Evolutionary conservation across 192 early-diverging fungal genomes (phyloP), one percentile per base, ranked within the genome.

Genomic region (Chytriomyces hyalinus): DNA sequence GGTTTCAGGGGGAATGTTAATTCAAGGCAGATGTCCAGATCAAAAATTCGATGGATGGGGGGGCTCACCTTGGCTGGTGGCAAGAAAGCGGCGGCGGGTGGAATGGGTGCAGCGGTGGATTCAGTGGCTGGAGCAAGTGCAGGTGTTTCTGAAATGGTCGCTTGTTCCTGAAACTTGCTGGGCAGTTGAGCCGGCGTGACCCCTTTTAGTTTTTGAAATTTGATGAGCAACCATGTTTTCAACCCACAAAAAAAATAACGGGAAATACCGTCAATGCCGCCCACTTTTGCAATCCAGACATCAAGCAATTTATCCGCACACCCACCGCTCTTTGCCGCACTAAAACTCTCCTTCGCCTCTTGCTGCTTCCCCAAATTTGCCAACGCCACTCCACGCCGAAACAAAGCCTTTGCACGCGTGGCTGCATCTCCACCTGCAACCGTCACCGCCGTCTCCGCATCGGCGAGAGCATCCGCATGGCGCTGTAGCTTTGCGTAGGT

Each of bases 401-500:
- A 46, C 64, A 15, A 17, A 28, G 65, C 76, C 43, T 47, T 53
- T 13, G 66, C 76, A 11, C 11, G 22, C 22, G 53, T 20, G 8
- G 47, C 28, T 8, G 53, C 44, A 20, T 73, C 61, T 11, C 70
- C 70, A 13, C 49, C 49, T 0, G 26, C 50, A 44, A 48, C 6
- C 6, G 22, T 24, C 13, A 92, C 79, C 0, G 92, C 93, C 69
- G 78, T 80, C 5, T 83, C 72, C 2, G 92, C 94, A 84, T 97
- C 95, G 5, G 72, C 71, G 5, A 91, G 80, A 6, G 95, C 91
- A 17, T 84, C 78, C 13, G 86, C 78, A 57, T 78, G 77, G 66
- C 91, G 86, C 17, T 84, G 86, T 3, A 95, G 82, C 80, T 93
- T 91, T 78, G 86, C 80, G 76, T 93, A 89, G 5, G 86, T 84